These are phyloP conservation scores for Wallacemonas sp. DNA, from an alignment of 208 protist genomes.

Conservation along the genomic window DNA sequence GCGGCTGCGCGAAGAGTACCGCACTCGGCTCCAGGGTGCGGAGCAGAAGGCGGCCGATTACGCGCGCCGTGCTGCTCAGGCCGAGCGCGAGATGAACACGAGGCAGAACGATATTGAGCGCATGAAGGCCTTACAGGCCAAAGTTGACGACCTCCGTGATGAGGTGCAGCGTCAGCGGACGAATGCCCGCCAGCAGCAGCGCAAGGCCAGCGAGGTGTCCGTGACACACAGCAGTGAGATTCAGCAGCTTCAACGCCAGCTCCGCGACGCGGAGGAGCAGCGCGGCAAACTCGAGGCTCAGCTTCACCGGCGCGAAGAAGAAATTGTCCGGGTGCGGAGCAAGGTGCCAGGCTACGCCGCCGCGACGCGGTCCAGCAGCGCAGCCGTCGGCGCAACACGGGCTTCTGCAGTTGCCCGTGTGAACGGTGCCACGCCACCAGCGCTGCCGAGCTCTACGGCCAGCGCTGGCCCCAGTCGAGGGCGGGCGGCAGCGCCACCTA, in stretches of 20 bases:
- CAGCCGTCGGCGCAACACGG: neutral
- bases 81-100: conserved; percentile 26
- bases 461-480: conserved; percentile 5
- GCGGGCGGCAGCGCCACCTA: neutral
- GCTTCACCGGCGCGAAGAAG: conserved; percentile 37
- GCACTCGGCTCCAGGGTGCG: conserved; percentile 40
- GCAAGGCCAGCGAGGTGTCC: conserved; percentile 28
- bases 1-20: conserved; percentile 31
- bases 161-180: conserved; percentile 47
- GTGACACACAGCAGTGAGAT: conserved; percentile 52
- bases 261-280: conserved; percentile 33
- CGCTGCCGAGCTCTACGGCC: no score
- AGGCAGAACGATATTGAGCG: conserved; percentile 26
- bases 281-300: conserved; percentile 31
- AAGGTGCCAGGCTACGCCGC: neutral
- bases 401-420: no score
- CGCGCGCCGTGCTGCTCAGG: conserved; percentile 37
- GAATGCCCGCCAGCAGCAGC: conserved; percentile 33
- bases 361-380: neutral
- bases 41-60: conserved; percentile 45
- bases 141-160: conserved; percentile 40
- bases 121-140: conserved; percentile 40
- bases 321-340: conserved; percentile 28
- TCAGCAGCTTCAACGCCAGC: conserved; percentile 43
- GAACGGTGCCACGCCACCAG: no score